Evolutionary conservation across 805 yeast species (phyloP), one percentile per base, ranked within the genome.

Genomic region (Hanseniaspora hatyaiensis): DNA sequence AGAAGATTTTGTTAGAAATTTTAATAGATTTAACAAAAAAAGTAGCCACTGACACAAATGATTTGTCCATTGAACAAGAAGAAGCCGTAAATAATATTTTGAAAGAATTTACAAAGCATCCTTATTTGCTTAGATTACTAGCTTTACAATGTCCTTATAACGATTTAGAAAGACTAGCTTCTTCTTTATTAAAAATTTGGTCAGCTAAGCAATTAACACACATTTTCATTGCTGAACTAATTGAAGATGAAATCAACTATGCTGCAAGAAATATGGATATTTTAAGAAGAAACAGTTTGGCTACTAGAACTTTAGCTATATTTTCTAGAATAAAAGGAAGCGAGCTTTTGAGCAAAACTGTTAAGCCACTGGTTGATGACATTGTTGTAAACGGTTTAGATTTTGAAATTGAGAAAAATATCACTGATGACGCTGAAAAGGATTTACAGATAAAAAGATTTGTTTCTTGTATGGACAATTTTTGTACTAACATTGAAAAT

Each of bases 281-380:
- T 26, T 69, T 86, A 55, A 71, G 95, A 56, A 72, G 92, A 47
- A 86, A 86, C 59, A 79, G 88, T 45, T 81, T 85, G 31, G 82
- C 92, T 28, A 85, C 95, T 0, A 73, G 87, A 55, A 69, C 85
- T 44, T 67, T 85, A 44, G 79, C 88, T 0, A 66, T 82, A 13
- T 77, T 79, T 54, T 83, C 92, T 0, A 75, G 78, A 54, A 67
- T 71, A n/a, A 73, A 75, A 54, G 94, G 94, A 0, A 59, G 61
- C 19, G 73, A 69, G 1, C 85, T 82, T 58, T 64, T 86, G 40
- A 59, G 65, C 1, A 49, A 59, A 3, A 72, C 78, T 0, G 63
- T 84, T 42, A 67, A 67, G 43, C 82, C 84, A 0, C 68, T 80
- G 23, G 61, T 85, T 15, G 66, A 70, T 32, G 75, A 75, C 39